Evolutionary conservation across 176 grass and related monocot genomes (phyloP).

Genomic region (Dendrocalamus sinicus): DNA sequence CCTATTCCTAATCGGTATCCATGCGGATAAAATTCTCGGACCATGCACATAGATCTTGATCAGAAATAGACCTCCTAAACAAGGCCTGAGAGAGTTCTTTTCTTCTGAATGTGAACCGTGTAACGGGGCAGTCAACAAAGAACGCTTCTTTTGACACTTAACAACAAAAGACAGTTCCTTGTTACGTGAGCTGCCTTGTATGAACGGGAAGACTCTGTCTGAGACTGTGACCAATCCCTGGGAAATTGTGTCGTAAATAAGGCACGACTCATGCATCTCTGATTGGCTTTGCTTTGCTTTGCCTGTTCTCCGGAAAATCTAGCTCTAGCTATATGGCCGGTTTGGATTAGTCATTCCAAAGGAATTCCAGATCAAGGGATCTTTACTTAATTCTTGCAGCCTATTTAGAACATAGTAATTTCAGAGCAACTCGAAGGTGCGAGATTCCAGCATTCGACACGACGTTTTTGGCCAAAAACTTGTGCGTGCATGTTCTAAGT

Average conservation of each 20-base stretch:
- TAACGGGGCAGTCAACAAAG: neutral
- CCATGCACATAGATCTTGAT: no score
- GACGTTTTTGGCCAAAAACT: neutral
- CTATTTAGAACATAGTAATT: neutral
- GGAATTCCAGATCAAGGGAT: neutral
- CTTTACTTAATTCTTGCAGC: no score
- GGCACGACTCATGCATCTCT: no score
- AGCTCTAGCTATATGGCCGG: no score
- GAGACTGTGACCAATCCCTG: no score
- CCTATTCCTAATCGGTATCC: no score
- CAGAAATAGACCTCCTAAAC: no score
- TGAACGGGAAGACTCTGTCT: neutral
- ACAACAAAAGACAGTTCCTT: neutral
- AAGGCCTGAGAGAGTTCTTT: neutral
- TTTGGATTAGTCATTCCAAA: neutral
- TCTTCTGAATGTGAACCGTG: neutral
- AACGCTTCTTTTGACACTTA: neutral
- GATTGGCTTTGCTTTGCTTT: no score
- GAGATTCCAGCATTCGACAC: no score
- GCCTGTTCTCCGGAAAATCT: no score
- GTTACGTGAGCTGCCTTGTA: neutral
- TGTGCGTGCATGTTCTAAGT: neutral
- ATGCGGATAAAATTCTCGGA: no score
- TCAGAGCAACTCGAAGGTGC: neutral
- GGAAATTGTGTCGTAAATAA: neutral